Conservation (phyloP, 495 filamentous ascomycete genomes). For the Baudoinia panamericana region DNA sequence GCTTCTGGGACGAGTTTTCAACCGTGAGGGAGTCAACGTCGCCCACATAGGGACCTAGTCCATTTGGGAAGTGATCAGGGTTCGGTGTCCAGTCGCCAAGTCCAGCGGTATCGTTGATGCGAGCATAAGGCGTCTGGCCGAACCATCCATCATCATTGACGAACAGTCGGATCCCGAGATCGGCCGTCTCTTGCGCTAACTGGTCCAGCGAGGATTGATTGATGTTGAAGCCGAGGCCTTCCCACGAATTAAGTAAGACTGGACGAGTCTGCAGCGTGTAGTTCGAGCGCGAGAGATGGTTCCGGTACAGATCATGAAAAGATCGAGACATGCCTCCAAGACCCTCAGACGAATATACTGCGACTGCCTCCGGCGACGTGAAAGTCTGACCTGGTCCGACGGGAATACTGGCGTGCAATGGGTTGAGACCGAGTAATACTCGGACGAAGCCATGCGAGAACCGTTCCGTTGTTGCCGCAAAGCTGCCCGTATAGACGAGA, state of each 20-base stretch:
- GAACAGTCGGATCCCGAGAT: slow-evolving; percentile 39
- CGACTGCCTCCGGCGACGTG: slow-evolving; percentile 40
- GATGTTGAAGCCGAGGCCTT: slow-evolving; percentile 39
- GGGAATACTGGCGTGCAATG: slow-evolving; percentile 37
- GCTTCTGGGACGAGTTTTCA: slow-evolving; percentile 30
- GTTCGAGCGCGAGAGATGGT: slow-evolving; percentile 41
- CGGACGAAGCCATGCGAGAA: slow-evolving; percentile 42
- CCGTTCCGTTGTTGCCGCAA: slow-evolving; percentile 39
- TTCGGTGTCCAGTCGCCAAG: slow-evolving; percentile 46
- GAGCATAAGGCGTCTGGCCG: slow-evolving; percentile 38
- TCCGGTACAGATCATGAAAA: slow-evolving; percentile 41
- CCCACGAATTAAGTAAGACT: slow-evolving; percentile 44
- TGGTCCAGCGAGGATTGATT: slow-evolving; percentile 37
- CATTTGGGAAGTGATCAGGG: slow-evolving; percentile 39
- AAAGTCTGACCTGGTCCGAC: slow-evolving; percentile 36
- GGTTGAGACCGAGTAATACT: slow-evolving; percentile 39
- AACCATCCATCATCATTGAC: slow-evolving; percentile 50
- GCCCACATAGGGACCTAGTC: slow-evolving; percentile 33
- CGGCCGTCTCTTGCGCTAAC: slow-evolving; percentile 38
- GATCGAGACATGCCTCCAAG: slow-evolving; percentile 42
- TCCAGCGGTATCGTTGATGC: slow-evolving; percentile 35
- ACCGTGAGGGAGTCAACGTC: slow-evolving; percentile 34
- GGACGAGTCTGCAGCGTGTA: slow-evolving; percentile 37
- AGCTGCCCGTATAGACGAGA: slow-evolving; percentile 42
- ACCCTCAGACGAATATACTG: slow-evolving; percentile 40